Percentiles rank a stretch among this genome's conserved stretches.
Evolutionary conservation across 306 rosid species (phyloP).

Genomic region (Medicago truncatula): DNA sequence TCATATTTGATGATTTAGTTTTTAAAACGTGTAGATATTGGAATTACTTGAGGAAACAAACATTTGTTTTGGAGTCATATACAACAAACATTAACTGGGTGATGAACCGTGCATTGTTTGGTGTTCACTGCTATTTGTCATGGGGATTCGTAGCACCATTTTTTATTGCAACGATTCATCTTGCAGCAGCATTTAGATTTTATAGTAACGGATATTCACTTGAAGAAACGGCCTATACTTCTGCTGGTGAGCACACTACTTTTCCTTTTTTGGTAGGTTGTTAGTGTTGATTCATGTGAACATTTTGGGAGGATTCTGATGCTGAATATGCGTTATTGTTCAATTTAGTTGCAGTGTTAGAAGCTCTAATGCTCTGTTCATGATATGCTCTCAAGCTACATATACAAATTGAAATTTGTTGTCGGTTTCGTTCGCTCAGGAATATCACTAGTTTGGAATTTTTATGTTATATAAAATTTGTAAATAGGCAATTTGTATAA

Average conservation of each 20-base stretch:
- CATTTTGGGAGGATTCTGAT: slow-evolving; percentile 31
- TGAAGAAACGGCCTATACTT: slow-evolving; percentile 67
- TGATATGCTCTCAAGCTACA: slow-evolving; percentile 20
- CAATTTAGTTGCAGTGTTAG: slow-evolving; percentile 32
- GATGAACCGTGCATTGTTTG: slow-evolving; percentile 93
- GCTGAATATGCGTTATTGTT: slow-evolving; percentile 34
- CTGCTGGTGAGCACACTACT: slow-evolving; percentile 75
- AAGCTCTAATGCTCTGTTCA: slow-evolving; percentile 24
- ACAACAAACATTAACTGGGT: slow-evolving; percentile 74
- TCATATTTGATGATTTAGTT: slow-evolving; percentile 38
- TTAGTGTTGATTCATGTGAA: slow-evolving; percentile 41
- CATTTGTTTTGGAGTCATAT: slow-evolving; percentile 93
- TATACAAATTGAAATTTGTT: slow-evolving; percentile 12
- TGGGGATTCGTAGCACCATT: slow-evolving; percentile 93
- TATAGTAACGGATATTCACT: slow-evolving; percentile 61
- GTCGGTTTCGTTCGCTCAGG: slow-evolving; percentile 23
- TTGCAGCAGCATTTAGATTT: slow-evolving; percentile 72
- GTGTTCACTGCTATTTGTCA: slow-evolving; percentile 81
- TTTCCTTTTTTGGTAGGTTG: slow-evolving; percentile 56
- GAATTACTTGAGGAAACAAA: slow-evolving; percentile 99
- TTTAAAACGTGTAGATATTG: slow-evolving; percentile 70
- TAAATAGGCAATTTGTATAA: not conserved
- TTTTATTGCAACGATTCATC: slow-evolving; percentile 72
- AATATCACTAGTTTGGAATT: slow-evolving; percentile 22
- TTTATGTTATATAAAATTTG: slow-evolving; percentile 13